A percentile compares a stretch with the other conserved stretches of the same genome.
Evolutionary conservation across 202 grass and related monocot genomes (phyloP).

Genomic region (Hordeum pubiflorum): DNA sequence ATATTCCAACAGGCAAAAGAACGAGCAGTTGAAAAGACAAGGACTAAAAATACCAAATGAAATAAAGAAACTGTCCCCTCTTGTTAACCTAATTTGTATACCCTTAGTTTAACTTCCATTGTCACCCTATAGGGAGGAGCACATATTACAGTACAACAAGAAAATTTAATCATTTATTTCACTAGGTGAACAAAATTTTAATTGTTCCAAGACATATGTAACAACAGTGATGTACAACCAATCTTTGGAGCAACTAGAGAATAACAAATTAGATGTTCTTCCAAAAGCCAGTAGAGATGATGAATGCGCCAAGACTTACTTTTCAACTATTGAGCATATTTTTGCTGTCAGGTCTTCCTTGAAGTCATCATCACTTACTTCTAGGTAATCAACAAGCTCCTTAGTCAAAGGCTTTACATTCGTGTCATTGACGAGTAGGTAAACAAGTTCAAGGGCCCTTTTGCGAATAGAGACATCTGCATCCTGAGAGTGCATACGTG

Average conservation of each 20-base stretch:
- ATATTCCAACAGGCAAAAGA: conserved; percentile 1
- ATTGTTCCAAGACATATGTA: conserved; percentile 3
- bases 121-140: background rate
- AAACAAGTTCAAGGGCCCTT: conserved; percentile 96
- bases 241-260: background rate
- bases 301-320: conserved; percentile 50
- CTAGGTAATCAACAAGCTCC: conserved; percentile 95
- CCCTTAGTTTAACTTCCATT: conserved; percentile 3
- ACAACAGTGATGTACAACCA: background rate
- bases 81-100: background rate
- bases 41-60: background rate
- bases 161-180: background rate
- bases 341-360: conserved; percentile 91
- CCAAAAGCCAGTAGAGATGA: conserved; percentile 8
- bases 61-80: background rate
- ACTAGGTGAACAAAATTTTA: background rate
- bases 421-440: conserved; percentile 79
- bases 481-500: conserved; percentile 57
- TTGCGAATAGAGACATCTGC: conserved; percentile 96
- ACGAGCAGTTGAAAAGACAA: background rate
- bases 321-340: conserved; percentile 95
- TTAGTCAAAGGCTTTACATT: conserved; percentile 93
- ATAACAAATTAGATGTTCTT: conserved; percentile 9
- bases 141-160: background rate
- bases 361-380: conserved; percentile 94